Evolutionary conservation across 2,329 filamentous ascomycete species (phyloP).

Genomic region (Taxawa tesnikishii): DNA sequence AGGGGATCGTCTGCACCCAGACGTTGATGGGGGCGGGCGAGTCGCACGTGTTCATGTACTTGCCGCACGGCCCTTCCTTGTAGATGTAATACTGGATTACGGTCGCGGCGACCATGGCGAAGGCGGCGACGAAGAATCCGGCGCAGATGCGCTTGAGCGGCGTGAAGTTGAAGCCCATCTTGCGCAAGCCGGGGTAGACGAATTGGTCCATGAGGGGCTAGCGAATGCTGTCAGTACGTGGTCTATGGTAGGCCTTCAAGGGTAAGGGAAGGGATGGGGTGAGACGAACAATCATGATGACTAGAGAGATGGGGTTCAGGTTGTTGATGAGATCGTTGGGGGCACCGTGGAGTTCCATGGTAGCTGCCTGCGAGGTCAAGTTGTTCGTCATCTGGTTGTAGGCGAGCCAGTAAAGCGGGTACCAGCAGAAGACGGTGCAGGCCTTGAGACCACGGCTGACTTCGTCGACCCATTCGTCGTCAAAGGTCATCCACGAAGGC

Average conservation of each 20-base stretch:
- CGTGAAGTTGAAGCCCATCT: conserved; percentile 25
- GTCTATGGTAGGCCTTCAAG: no score
- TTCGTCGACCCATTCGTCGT: conserved; percentile 71
- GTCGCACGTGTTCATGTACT: conserved; percentile 20
- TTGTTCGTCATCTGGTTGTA: conserved; percentile 40
- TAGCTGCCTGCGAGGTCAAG: conserved; percentile 30
- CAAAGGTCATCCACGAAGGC: conserved; percentile 64
- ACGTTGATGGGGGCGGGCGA: conserved; percentile 22
- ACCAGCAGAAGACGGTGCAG: conserved; percentile 54
- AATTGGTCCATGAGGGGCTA: conserved; percentile 31
- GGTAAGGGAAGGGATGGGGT: no score
- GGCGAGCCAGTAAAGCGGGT: conserved; percentile 47
- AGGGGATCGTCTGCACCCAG: conserved; percentile 30
- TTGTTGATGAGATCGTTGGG: conserved; percentile 35
- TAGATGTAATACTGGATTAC: conserved; percentile 46
- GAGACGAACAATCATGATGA: conserved; percentile 34
- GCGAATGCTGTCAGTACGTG: no score
- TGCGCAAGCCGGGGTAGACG: conserved; percentile 34
- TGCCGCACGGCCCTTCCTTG: conserved; percentile 36
- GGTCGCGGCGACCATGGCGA: conserved; percentile 41
- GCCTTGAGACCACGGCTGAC: conserved; percentile 53
- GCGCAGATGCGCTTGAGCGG: conserved; percentile 43
- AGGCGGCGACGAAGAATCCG: conserved; percentile 39
- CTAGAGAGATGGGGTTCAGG: conserved; percentile 27
- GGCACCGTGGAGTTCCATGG: conserved; percentile 31